Percentiles rank a stretch among this genome's conserved stretches.
phyloP scores from a whole-genome alignment of 202 grass and related monocot species.

The Musa balbisiana region DNA sequence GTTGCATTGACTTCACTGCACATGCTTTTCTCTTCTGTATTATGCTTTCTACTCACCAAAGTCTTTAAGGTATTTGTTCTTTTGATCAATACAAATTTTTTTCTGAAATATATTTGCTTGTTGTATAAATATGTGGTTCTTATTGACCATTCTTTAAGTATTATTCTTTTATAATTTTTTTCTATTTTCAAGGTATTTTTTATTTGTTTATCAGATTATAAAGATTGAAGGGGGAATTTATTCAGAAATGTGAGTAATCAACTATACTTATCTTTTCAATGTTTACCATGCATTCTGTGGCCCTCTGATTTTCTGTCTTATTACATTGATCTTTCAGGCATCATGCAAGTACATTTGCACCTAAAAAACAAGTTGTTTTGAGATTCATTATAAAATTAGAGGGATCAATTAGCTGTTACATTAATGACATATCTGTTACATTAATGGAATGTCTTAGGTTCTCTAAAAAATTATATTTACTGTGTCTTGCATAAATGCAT shows the following conservation, averaged over 20 bases:
- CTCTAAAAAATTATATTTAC: no score
- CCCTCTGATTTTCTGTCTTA: background rate
- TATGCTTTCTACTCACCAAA: constrained; percentile 81
- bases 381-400: no score
- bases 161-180: constrained; percentile 17
- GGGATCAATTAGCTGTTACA: no score
- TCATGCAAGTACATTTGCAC: no score
- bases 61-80: constrained; percentile 74
- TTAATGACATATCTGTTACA: no score
- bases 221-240: constrained; percentile 96
- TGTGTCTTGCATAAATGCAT: no score
- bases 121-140: background rate
- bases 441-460: no score
- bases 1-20: constrained; percentile 90
- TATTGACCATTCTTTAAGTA: constrained; percentile 15
- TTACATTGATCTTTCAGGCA: no score
- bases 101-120: background rate
- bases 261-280: constrained; percentile 12
- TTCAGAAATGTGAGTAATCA: constrained; percentile 78
- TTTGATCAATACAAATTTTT: background rate
- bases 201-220: constrained; percentile 65
- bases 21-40: constrained; percentile 91
- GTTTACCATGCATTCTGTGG: background rate
- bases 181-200: constrained; percentile 21
- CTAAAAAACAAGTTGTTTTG: no score